Percentiles rank a stretch among this genome's conserved stretches.
Evolutionary conservation across 2,329 filamentous ascomycete genomes (phyloP).

Genomic region (Neonectria neomacrospora): DNA sequence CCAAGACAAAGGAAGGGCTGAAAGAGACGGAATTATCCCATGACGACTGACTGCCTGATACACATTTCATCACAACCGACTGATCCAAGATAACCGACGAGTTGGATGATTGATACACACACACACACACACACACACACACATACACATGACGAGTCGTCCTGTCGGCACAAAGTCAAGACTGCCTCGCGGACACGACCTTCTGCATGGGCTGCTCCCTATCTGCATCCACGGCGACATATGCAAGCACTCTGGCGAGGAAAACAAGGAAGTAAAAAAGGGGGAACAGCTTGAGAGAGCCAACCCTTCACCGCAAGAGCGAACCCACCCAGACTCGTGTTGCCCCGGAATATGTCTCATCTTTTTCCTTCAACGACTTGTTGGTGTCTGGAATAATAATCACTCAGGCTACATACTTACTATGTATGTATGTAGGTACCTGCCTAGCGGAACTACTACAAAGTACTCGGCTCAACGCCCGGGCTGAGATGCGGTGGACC

Average conservation of each 20-base stretch:
- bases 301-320: background rate
- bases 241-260: constrained; percentile 19
- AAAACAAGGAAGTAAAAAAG: background rate
- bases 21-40: constrained; percentile 1
- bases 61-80: constrained; percentile 12
- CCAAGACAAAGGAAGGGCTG: constrained; percentile 2
- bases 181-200: constrained; percentile 3
- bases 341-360: background rate
- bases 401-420: too few relatives aligned
- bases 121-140: too few relatives aligned
- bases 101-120: too few relatives aligned
- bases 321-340: background rate
- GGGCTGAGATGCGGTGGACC: background rate
- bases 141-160: constrained; percentile 5
- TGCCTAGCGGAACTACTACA: too few relatives aligned
- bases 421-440: too few relatives aligned
- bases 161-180: constrained; percentile 16
- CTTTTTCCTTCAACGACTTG: background rate
- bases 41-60: constrained; percentile 5
- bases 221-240: constrained; percentile 1
- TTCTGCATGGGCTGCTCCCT: background rate
- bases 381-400: too few relatives aligned
- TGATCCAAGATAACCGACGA: background rate
- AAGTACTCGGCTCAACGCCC: background rate
- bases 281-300: background rate